Evolutionary conservation across 164 flowering plant genomes (phyloP), one percentile per base, ranked within the genome.

Genomic region (Magnolia officinalis): DNA sequence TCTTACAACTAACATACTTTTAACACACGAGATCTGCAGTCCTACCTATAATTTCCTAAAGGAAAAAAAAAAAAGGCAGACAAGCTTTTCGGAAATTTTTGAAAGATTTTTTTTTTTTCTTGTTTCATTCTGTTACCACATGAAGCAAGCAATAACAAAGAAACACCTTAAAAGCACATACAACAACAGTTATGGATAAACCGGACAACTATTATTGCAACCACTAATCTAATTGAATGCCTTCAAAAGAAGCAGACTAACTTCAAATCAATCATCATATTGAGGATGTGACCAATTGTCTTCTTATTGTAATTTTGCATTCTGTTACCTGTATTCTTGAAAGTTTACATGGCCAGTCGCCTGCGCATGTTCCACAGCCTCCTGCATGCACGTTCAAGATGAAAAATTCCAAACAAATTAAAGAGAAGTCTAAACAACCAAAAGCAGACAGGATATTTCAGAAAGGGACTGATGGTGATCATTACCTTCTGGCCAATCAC

Each of bases 281-380:
- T 55, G 16, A 11, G 18, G 16, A 11, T 2, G 16, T 16, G 18
- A 55, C 61, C 61, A 55, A 55, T 55, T 16, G 13, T 55, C 61
- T 55, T 11, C 13, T 55, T 55, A 55, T 55, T 55, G 16, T 55
- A 8, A 11, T 55, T 55, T 55, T 55, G 50, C 71, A 68, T 31
- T 68, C 7, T 37, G 29, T 74, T 72, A 95, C 81, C 83, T 85
- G 74, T 85, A 95, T 73, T 95, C 98, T 78, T 92, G 98, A 80
- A 95, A 95, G 83, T 93, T 95, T 80, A 85, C 94, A 86, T 95
- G 98, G 24, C 99, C 98, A 21, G 99, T 95, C 55, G 90, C 92
- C 76, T 87, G 87, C 24, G 99, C 99, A 89, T 95, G 99, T 82
- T 93, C 98, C 78, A 85, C 86, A 50, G 98, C 99, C 75, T 95